Conservation (phyloP, 768 basidiomycete genomes). For the Cystobasidium onofrii region DNA sequence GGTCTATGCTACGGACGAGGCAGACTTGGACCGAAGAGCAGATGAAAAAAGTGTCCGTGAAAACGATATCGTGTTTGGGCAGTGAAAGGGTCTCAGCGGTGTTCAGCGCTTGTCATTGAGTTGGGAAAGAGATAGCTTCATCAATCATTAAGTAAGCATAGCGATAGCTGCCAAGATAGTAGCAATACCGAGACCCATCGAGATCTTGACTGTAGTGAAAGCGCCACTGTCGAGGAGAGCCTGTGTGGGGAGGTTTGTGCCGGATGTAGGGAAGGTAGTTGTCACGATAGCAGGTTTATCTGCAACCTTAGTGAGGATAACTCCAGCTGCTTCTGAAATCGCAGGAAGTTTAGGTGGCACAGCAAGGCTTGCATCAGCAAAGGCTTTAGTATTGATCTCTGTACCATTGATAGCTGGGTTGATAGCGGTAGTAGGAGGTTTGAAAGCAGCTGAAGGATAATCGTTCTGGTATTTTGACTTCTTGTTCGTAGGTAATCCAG, state of each 20-base stretch:
- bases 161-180: background rate
- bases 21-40: too few relatives aligned
- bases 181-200: background rate
- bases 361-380: background rate
- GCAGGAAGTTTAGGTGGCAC: background rate
- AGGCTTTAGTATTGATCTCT: background rate
- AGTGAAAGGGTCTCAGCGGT: too few relatives aligned
- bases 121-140: too few relatives aligned
- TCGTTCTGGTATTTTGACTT: conserved; percentile 6
- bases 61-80: too few relatives aligned
- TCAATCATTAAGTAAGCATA: background rate
- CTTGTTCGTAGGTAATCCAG: conserved; percentile 1
- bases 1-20: too few relatives aligned
- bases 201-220: background rate
- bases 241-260: background rate
- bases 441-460: background rate
- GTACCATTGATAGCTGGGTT: background rate
- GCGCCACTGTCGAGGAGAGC: background rate
- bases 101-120: too few relatives aligned
- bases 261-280: background rate
- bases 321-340: background rate
- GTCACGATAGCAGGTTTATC: background rate
- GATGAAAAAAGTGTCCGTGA: too few relatives aligned
- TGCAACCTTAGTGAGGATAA: background rate
- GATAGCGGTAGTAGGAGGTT: background rate